These are phyloP conservation scores for Emmonsia crescens DNA, from an alignment of 2,329 filamentous ascomycete genomes.

Conservation along the genomic window DNA sequence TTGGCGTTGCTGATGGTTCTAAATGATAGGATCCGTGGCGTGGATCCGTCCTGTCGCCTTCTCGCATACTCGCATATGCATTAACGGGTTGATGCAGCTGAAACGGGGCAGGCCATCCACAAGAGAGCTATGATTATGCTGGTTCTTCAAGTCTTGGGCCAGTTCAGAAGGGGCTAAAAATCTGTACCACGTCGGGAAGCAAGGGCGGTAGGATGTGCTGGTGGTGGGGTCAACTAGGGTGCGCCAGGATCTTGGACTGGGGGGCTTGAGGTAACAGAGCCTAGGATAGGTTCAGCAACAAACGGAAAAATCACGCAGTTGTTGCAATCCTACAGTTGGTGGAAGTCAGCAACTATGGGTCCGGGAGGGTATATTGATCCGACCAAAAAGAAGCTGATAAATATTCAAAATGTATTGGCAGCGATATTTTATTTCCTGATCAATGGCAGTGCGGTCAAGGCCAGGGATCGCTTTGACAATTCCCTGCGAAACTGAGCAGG, in stretches of 20 bases:
- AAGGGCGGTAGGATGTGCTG: slow-evolving; percentile 1
- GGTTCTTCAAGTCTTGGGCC: slow-evolving; percentile 2
- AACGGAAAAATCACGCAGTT: neutral
- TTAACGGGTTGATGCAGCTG: slow-evolving; percentile 19
- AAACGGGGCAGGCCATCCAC: slow-evolving; percentile 13
- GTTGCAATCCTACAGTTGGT: neutral
- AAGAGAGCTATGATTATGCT: slow-evolving; percentile 5
- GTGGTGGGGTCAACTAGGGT: neutral
- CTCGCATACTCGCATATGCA: slow-evolving; percentile 20
- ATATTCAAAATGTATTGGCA: neutral
- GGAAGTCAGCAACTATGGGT: neutral
- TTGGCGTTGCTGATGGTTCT: neutral
- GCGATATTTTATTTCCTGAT: neutral
- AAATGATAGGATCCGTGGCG: slow-evolving; percentile 6
- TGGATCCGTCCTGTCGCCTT: slow-evolving; percentile 8
- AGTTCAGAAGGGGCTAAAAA: slow-evolving; percentile 1
- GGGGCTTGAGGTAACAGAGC: neutral
- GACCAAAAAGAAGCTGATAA: neutral
- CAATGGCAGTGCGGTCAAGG: neutral
- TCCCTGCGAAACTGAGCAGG: neutral
- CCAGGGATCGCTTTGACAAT: neutral
- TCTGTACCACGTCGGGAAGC: slow-evolving; percentile 3
- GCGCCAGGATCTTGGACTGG: neutral
- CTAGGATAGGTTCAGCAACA: neutral
- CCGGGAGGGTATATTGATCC: neutral